phyloP scores from a whole-genome alignment of 1,284 basidiomycete genomes.

The Sphaerobolus stellatus region DNA sequence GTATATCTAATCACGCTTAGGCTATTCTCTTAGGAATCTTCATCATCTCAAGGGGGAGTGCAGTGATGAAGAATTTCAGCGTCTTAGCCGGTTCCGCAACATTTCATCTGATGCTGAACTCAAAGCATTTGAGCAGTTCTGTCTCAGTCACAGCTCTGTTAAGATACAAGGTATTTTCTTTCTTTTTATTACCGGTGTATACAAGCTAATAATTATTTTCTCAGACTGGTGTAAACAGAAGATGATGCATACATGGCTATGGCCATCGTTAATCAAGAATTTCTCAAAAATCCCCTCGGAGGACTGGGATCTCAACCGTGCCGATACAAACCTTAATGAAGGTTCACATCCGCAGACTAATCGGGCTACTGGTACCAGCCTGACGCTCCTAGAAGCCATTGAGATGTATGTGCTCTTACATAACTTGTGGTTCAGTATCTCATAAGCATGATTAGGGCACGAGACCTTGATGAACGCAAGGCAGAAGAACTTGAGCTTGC shows the following conservation, averaged over 20 bases:
- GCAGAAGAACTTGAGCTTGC: no score
- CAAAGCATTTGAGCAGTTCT: background rate
- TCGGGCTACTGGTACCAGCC: background rate
- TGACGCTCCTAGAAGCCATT: background rate
- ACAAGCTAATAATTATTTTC: background rate
- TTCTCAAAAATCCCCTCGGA: background rate
- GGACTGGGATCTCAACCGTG: background rate
- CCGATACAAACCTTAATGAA: background rate
- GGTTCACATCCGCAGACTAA: background rate
- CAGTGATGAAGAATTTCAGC: background rate
- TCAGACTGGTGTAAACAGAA: background rate
- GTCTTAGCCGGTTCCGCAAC: background rate
- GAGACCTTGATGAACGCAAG: no score
- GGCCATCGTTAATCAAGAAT: background rate
- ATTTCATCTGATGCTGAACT: background rate
- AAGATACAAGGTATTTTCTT: background rate
- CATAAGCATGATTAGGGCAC: no score
- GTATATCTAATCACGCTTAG: no score
- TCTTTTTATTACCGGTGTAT: background rate
- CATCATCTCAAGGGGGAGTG: background rate
- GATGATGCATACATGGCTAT: background rate
- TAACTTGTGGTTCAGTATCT: no score
- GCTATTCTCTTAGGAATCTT: background rate
- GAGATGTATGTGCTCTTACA: background rate
- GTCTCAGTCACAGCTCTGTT: background rate